Evolutionary conservation across 305 asterid genomes (phyloP).

Genomic region (Solanum hybrid): DNA sequence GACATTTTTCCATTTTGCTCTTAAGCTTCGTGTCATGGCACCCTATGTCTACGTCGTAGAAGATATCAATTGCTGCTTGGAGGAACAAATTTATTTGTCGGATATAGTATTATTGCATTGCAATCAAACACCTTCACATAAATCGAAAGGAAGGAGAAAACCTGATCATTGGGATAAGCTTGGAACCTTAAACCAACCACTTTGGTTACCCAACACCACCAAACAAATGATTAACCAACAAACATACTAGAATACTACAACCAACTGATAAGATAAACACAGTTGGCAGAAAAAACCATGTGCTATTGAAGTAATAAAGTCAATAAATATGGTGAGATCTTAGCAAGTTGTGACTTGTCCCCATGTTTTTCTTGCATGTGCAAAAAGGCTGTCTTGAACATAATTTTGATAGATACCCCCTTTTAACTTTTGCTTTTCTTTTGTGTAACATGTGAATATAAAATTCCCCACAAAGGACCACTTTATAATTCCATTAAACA

Average conservation of each 20-base stretch:
- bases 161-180: background rate
- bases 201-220: background rate
- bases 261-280: background rate
- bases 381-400: background rate
- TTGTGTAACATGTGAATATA: background rate
- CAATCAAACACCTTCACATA: background rate
- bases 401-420: background rate
- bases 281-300: background rate
- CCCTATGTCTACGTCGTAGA: background rate
- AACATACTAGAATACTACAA: background rate
- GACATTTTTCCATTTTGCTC: background rate
- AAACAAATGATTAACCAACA: background rate
- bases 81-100: background rate
- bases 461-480: background rate
- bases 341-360: background rate
- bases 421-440: background rate
- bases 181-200: background rate
- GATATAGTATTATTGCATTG: background rate
- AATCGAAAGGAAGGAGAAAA: background rate
- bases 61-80: background rate
- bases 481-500: background rate
- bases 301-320: background rate
- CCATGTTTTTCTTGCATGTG: constrained; percentile 3
- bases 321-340: background rate
- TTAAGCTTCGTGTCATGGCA: background rate